Evolutionary conservation across 2,329 filamentous ascomycete genomes (phyloP).

Genomic region (Allantophomopsis cytisporea): DNA sequence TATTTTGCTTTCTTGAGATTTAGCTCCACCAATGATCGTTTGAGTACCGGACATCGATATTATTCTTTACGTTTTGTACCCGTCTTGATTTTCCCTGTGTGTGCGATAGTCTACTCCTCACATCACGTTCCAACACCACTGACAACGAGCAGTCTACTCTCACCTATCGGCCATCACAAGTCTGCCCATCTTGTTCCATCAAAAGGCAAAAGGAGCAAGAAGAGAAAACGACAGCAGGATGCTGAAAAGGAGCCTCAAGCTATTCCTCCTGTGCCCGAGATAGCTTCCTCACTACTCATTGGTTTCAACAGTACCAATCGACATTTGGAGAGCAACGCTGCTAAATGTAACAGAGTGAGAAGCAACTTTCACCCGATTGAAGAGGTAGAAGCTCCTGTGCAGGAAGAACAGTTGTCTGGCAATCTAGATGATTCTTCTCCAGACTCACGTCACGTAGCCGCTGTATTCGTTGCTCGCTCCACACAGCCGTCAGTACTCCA

Average conservation of each 20-base stretch:
- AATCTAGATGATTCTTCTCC: too few species aligned
- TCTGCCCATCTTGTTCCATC: slow-evolving; percentile 37
- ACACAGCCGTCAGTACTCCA: slow-evolving; percentile 44
- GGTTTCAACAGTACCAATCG: slow-evolving; percentile 52
- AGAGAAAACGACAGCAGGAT: slow-evolving; percentile 30
- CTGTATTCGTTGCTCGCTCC: slow-evolving; percentile 43
- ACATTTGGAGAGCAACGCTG: slow-evolving; percentile 23
- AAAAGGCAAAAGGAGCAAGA: slow-evolving; percentile 45
- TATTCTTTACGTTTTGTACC: too few species aligned
- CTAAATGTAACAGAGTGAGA: too few species aligned
- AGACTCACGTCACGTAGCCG: slow-evolving; percentile 17
- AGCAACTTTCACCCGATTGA: too few species aligned
- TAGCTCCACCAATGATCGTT: too few species aligned
- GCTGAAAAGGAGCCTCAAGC: slow-evolving; percentile 9
- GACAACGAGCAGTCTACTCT: slow-evolving; percentile 35
- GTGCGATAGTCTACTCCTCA: too few species aligned
- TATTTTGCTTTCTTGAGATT: slow-evolving; percentile 2
- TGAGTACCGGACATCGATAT: too few species aligned
- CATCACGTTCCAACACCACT: too few species aligned
- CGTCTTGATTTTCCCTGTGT: too few species aligned
- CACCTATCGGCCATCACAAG: slow-evolving; percentile 50
- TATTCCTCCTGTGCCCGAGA: slow-evolving; percentile 28
- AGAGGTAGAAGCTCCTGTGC: too few species aligned
- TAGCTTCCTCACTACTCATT: slow-evolving; percentile 44
- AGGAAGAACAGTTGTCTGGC: too few species aligned